Evolutionary conservation across 2,329 filamentous ascomycete genomes (phyloP).

Genomic region (Trichoderma brevicompactum): DNA sequence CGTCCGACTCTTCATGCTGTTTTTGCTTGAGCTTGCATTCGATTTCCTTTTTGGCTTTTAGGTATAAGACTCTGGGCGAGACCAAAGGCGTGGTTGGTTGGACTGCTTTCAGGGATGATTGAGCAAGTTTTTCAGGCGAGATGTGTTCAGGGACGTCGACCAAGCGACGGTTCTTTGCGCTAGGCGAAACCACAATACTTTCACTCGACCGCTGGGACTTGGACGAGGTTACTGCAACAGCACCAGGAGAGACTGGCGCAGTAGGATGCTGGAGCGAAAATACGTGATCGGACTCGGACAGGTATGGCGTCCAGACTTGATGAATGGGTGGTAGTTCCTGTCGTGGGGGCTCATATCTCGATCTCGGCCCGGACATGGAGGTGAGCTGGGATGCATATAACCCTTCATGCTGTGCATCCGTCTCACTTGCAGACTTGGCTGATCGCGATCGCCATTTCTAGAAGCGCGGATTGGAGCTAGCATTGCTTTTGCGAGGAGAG

Average conservation of each 20-base stretch:
- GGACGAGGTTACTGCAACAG: not conserved
- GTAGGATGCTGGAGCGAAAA: constrained; percentile 49
- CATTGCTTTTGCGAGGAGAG: constrained; percentile 40
- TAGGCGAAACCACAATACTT: constrained; percentile 23
- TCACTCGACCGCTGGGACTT: constrained; percentile 29
- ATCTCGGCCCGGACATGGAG: constrained; percentile 28
- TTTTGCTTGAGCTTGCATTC: constrained; percentile 33
- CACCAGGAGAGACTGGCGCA: not conserved
- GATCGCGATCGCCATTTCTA: constrained; percentile 50
- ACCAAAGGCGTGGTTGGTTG: constrained; percentile 12
- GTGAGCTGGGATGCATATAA: constrained; percentile 37
- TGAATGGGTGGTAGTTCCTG: constrained; percentile 20
- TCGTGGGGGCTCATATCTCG: constrained; percentile 2
- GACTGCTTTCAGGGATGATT: not conserved
- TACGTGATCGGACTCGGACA: constrained; percentile 55
- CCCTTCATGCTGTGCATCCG: constrained; percentile 32
- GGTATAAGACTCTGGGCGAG: constrained; percentile 28
- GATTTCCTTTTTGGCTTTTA: constrained; percentile 36
- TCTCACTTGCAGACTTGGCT: constrained; percentile 44
- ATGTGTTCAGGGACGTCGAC: not conserved
- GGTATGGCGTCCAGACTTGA: constrained; percentile 47
- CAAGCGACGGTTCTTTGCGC: constrained; percentile 7
- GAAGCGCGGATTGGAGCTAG: constrained; percentile 41
- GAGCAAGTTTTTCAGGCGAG: constrained; percentile 3
- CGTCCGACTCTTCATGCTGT: not conserved